These are phyloP conservation scores for Raphanus sativus DNA, from an alignment of 345 rosid species.

Conservation along the genomic window DNA sequence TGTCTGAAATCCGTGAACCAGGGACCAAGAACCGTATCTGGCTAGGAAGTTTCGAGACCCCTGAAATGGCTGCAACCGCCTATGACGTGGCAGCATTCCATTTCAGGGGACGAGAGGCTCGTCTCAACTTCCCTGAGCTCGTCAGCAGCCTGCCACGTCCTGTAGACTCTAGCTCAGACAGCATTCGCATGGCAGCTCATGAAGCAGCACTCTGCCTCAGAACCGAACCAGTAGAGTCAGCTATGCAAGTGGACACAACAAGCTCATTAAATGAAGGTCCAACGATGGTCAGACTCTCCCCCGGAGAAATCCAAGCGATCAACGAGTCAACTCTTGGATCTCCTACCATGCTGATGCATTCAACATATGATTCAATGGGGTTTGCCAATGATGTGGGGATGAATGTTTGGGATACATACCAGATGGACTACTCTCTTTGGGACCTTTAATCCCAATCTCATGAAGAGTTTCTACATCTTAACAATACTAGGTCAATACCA, in stretches of 20 bases:
- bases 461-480: slow-evolving; percentile 13
- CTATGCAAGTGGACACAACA: slow-evolving; percentile 21
- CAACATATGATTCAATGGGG: slow-evolving; percentile 28
- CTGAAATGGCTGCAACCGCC: slow-evolving; percentile 46
- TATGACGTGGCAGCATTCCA: slow-evolving; percentile 75
- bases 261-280: slow-evolving; percentile 43
- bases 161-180: slow-evolving; percentile 54
- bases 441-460: slow-evolving; percentile 23
- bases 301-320: slow-evolving; percentile 79
- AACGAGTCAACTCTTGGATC: slow-evolving; percentile 87
- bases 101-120: slow-evolving; percentile 68
- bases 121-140: slow-evolving; percentile 77
- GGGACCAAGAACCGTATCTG: slow-evolving; percentile 81
- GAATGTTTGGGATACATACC: slow-evolving; percentile 35
- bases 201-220: slow-evolving; percentile 49
- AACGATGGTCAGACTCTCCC: slow-evolving; percentile 58
- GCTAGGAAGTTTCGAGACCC: slow-evolving; percentile 84
- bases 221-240: slow-evolving; percentile 22
- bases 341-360: slow-evolving; percentile 69
- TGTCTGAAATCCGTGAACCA: slow-evolving; percentile 89
- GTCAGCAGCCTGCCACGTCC: slow-evolving; percentile 60
- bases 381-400: slow-evolving; percentile 23
- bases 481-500: neutral
- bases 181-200: slow-evolving; percentile 76
- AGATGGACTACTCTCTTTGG: slow-evolving; percentile 38